Evolutionary conservation across 345 rosid species (phyloP), one percentile per base, ranked within the genome.

Genomic region (Heritiera fomes): DNA sequence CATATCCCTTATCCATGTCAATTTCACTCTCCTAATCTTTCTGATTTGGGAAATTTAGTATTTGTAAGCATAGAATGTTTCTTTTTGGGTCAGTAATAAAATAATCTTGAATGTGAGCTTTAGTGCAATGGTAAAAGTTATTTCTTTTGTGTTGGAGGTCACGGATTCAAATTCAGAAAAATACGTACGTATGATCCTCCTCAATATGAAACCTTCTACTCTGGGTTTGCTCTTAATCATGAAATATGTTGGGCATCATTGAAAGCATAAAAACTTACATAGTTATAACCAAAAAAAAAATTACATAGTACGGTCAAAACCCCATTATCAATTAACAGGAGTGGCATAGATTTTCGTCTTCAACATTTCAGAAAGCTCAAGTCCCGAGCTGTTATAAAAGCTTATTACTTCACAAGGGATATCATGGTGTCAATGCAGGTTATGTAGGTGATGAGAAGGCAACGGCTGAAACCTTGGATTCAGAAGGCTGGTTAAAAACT

Each of bases 401-500:
- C 61, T 60, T 64, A 12, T 74, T 34, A 2, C 38, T 34, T 34
- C 38, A 2, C 3, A 34, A 34, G 38, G 2, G 38, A 34, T 1
- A 0, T 34, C 13, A 59, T 74, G 78, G 71, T 70, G 63, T 83
- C 49, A 41, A 38, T 81, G 76, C 90, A 92, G 99, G 97, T 80
- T 96, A 96, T 84, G 92, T 88, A 12, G 91, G 89, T 78, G 87
- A 96, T 75, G 92, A 92, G 74, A 90, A 86, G 84, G 97, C 99
- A 76, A 96, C 97, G 66, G 88, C 94, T 32, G 99, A 93, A 81
- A 88, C 97, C 53, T 74, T 96, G 56, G 89, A 90, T 77, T 73
- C 84, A 47, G 94, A 96, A 14, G 98, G 98, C 23, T 96, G 99
- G 99, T 84, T 96, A 76, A 96, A 85, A 89, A 93, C 98, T 0